Base-by-base conservation (phyloP, 78 protist species). In the Anaeramoeba flamelloides region DNA sequence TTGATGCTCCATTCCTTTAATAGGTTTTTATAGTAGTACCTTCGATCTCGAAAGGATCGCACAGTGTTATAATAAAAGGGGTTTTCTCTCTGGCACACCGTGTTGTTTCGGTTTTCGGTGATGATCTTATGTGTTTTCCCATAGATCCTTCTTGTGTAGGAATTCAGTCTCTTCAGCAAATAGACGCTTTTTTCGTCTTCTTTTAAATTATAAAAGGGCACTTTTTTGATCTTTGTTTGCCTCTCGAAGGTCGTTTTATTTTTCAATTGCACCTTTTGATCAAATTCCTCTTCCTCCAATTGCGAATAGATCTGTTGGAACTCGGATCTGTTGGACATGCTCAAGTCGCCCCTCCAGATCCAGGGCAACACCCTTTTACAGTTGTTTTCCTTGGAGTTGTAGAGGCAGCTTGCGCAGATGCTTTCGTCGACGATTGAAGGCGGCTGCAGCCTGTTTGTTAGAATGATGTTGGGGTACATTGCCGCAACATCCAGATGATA, bases 381-480 rank as follows among this genome's bases (percentile, higher is more conserved):
- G 8, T 37, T 17, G 17, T 76, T 76, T 76, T 17, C 17, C 33
- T 12, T 34, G 38, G 36, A 1, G 84, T 95, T 93, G 81, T 83
- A 90, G 31, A 80, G 90, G 81, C 98, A 97, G 0, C 88, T 85
- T 4, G 97, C 95, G 79, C 98, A 96, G 33, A 36, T 75, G 31
- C 84, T 83, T 3, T 90, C 91, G 32, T 69, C 40, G 0, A 95
- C 94, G 0, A 97, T 80, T 0, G 99, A 87, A 2, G 90, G 30
- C 0, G 99, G 99, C 82, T 96, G 99, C 3, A 98, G 91, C 12
- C 99, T 87, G 79, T 98, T 98, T 17, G 99, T 98, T 40, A 98
- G 82, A 77, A 98, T 98, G 87, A 98, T 98, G 89, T 98, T 98
- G 36, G 99, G 99, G 86, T 98, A 98, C 99, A 98, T 98, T 2